Base-by-base conservation (phyloP, 441 rosid species). In the Gossypium gossypioides region DNA sequence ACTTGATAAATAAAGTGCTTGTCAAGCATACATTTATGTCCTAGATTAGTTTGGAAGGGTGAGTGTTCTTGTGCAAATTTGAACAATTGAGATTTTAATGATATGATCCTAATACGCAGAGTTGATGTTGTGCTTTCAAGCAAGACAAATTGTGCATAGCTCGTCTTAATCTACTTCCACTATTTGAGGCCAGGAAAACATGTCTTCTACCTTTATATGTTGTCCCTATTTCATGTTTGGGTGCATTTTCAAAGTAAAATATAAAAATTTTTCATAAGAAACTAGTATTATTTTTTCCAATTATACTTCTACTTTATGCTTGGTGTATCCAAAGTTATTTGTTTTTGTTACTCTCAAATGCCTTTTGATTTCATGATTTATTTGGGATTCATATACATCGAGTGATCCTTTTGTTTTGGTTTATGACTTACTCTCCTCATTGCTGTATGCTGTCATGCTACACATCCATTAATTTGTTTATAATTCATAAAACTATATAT, bases 21-120 rank as follows among this genome's bases (percentile, higher is more conserved):
- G 25, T 22, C 37, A 66, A 66, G 37, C 74, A 74, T 83, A 77
- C 78, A 77, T 68, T 68, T 50, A 50, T 15, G 44, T 51, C 24
- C 25, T 67, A 48, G 2, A 25, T 50, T 25, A 48, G 58, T 51
- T 68, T 68, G 46, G 44, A 50, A 68, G 59, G 44, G 58, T 8
- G 24, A 50, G 22, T 27, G 9, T 27, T 25, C 24, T 50, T 50
- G 6, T 27, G 15, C 42, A 63, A 63, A 15, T 8, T 68, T 68
- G 32, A 68, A 48, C 57, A 24, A 48, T 48, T 15, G 24, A 66
- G 37, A 25, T 46, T 50, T 67, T 19, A 67, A 66, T 66, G 56
- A 66, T 46, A 46, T 12, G 37, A 65, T 46, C 40, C 0, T 25
- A 50, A 67, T 67, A 15, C 50, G 24, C 15, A 1, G 51, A 27